phyloP scores from a whole-genome alignment of 164 flowering plant species.

The Aristolochia californica region DNA sequence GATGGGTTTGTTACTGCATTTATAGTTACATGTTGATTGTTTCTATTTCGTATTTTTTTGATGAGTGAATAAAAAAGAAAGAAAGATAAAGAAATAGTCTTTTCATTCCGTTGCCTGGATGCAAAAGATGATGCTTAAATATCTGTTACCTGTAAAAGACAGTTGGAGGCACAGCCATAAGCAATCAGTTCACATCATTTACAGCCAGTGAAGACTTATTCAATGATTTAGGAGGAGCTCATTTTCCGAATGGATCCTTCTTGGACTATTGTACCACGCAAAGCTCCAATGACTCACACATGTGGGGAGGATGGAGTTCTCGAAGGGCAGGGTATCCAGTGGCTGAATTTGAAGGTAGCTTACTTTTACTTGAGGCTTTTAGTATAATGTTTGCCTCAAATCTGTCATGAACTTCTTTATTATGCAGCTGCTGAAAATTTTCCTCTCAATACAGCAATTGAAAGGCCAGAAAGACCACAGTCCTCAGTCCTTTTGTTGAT shows the following conservation, averaged over 20 bases:
- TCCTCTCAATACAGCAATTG: neutral
- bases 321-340: neutral
- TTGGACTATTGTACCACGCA: too few species aligned
- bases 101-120: neutral
- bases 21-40: too few species aligned
- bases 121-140: too few species aligned
- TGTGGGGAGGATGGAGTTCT: constrained; percentile 2
- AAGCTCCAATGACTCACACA: neutral
- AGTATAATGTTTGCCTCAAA: neutral
- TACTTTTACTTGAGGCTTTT: neutral
- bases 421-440: neutral
- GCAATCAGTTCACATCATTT: neutral
- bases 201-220: neutral
- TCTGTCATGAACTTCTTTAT: neutral
- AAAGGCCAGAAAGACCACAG: neutral
- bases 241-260: neutral
- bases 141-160: constrained; percentile 1
- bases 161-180: neutral
- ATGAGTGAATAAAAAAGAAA: too few species aligned
- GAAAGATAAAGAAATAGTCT: too few species aligned
- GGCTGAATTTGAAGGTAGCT: neutral
- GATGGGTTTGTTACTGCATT: neutral
- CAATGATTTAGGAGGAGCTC: constrained; percentile 1
- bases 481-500: neutral
- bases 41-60: too few species aligned